Evolutionary conservation across 306 rosid genomes (phyloP), one percentile per base, ranked within the genome.

Genomic region (Crotalaria pallida): DNA sequence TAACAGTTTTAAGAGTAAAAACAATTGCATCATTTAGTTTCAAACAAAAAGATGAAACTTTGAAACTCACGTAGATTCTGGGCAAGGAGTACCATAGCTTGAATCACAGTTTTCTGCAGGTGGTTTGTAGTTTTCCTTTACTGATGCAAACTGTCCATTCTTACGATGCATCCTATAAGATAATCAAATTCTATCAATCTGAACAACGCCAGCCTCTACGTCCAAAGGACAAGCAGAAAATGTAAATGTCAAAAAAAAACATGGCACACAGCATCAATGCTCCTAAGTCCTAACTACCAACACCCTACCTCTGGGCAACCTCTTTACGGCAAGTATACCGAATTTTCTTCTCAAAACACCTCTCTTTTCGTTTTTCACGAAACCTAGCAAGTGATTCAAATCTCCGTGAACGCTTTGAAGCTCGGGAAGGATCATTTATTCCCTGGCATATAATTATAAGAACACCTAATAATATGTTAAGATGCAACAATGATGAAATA

Each of bases 271-370:
- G 29, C 40, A 48, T 53, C 61, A 69, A 59, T 69, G 33, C 40
- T 45, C 29, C 10, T 11, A 52, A 41, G 51, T 45, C 22, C 10
- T 11, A 51, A 52, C 56, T 57, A 60, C 43, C 62, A 57, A 26
- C 40, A 43, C 69, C 80, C 73, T 68, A 90, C 96, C 96, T 87
- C 56, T 85, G 82, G 10, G 96, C 96, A 78, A 87, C 88, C 77
- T 87, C 96, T 69, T 87, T 85, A 17, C 96, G 91, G 69, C 87
- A 82, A 71, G 80, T 76, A 44, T 90, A 90, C 31, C 91, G 79
- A 47, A 90, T 84, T 84, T 87, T 90, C 85, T 87, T 90, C 57
- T 90, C 91, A 77, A 87, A 90, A 36, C 89, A 84, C 77, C 96
- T 85, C 77, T 87, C 93, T 71, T 90, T 90, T 53, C 89, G 77